Base-by-base conservation (phyloP, 1,284 basidiomycete genomes). In the Trichosporon sp. region DNA sequence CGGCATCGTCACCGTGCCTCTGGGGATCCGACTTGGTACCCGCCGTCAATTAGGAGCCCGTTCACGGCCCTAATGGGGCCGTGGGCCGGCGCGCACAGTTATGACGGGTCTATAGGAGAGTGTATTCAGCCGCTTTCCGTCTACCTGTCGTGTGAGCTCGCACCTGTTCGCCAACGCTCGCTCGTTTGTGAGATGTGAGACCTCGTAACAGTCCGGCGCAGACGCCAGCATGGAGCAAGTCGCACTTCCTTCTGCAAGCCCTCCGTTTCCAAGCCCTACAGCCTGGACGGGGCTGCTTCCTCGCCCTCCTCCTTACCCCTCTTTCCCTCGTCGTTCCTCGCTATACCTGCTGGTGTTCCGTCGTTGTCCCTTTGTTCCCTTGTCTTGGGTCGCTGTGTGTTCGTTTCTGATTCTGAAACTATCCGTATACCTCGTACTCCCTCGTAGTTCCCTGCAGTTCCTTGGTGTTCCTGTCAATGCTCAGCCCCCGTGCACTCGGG, bases 321-420 rank as follows among this genome's bases (percentile, higher is more conserved):
- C 12, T 16, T 43, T 26, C 26, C 26, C 26, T 26, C 26, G 40
- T 11, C 43, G 43, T 40, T 40, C 38, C 38, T 40, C 38, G 8
- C 38, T 40, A 12, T 12, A 46, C 43, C 14, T 46, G 43, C 16
- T 46, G 43, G 43, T 14, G 43, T n/a, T n/a, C 43, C 16, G 43
- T 46, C n/a, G 43, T 6, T 46, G 26, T 46, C 43, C 43, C 43
- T 46, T n/a, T 46, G 40, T 46, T n/a, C 43, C 43, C n/a, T 46
- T 46, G 43, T 46, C 43, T 46, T 46, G 43, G 43, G 43, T 46
- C 43, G 43, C 16, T 46, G 43, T 46, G 43, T 46, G 43, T n/a
- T 46, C 43, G 43, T 46, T n/a, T 46, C 43, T 46, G 43, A n/a
- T 46, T 46, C 16, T 46, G 43, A 46, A 46, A 46, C 43, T 46